Conservation (phyloP, 2,329 filamentous ascomycete genomes). For the Colletotrichum godetiae region DNA sequence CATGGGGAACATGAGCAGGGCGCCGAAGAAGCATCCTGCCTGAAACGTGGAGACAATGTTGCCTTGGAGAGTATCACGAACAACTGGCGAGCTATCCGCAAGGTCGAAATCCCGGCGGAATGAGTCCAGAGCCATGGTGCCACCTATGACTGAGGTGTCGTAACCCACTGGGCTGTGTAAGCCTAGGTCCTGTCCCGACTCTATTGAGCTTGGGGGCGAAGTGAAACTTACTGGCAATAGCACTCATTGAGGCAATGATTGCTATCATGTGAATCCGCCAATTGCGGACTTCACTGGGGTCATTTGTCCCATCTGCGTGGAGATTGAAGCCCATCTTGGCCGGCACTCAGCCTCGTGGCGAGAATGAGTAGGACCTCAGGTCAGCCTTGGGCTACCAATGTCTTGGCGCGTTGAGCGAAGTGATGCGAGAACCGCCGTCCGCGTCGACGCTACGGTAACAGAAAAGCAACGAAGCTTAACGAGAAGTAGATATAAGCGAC, state of each 20-base stretch:
- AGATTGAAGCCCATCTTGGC: conserved; percentile 5
- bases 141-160: conserved; percentile 37
- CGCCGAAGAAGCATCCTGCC: conserved; percentile 66
- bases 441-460: background rate
- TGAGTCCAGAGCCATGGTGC: conserved; percentile 39
- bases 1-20: conserved; percentile 63
- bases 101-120: conserved; percentile 38
- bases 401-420: background rate
- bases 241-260: conserved; percentile 39
- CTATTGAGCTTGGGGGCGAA: background rate
- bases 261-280: conserved; percentile 40
- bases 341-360: background rate
- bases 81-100: conserved; percentile 5
- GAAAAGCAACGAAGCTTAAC: background rate
- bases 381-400: background rate
- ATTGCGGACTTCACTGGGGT: conserved; percentile 29
- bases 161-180: background rate
- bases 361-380: background rate
- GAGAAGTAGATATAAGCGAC: background rate
- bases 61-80: conserved; percentile 35
- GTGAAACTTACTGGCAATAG: conserved; percentile 36
- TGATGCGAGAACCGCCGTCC: background rate
- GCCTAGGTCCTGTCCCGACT: background rate
- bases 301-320: conserved; percentile 28
- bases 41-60: conserved; percentile 60